These are phyloP conservation scores for Elaeagnus macrophylla DNA, from an alignment of 306 rosid species.

Conservation along the genomic window DNA sequence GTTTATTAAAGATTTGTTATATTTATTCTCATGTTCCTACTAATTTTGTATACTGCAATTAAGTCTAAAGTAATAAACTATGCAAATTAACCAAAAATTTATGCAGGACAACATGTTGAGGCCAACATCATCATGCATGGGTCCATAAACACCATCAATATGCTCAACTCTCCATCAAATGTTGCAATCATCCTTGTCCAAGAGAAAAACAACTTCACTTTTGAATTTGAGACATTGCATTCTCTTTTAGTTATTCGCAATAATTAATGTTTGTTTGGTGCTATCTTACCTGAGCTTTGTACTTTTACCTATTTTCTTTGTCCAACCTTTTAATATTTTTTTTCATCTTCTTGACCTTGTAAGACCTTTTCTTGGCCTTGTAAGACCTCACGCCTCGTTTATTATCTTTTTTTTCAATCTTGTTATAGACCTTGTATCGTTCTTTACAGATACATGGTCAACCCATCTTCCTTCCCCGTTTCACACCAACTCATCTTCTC, in stretches of 20 bases:
- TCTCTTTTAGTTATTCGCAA: not conserved
- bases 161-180: not conserved
- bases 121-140: slow-evolving; percentile 2
- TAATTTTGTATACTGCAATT: too few species aligned
- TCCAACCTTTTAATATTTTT: slow-evolving; percentile 10
- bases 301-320: not conserved
- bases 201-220: too few species aligned
- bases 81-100: too few species aligned
- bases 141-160: not conserved
- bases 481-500: slow-evolving; percentile 64
- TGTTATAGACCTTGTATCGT: slow-evolving; percentile 3
- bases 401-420: slow-evolving; percentile 12
- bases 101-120: not conserved
- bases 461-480: slow-evolving; percentile 17
- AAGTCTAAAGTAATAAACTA: too few species aligned
- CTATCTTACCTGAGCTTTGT: slow-evolving; percentile 96
- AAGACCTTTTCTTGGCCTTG: slow-evolving; percentile 99
- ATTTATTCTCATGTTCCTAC: too few species aligned
- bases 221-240: not conserved
- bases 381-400: slow-evolving; percentile 48
- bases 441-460: slow-evolving; percentile 26
- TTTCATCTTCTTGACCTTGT: slow-evolving; percentile 94
- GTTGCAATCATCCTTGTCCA: not conserved
- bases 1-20: too few species aligned
- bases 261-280: slow-evolving; percentile 37